Conservation (phyloP, 2,329 filamentous ascomycete species). For the Botrytis sinoallii region DNA sequence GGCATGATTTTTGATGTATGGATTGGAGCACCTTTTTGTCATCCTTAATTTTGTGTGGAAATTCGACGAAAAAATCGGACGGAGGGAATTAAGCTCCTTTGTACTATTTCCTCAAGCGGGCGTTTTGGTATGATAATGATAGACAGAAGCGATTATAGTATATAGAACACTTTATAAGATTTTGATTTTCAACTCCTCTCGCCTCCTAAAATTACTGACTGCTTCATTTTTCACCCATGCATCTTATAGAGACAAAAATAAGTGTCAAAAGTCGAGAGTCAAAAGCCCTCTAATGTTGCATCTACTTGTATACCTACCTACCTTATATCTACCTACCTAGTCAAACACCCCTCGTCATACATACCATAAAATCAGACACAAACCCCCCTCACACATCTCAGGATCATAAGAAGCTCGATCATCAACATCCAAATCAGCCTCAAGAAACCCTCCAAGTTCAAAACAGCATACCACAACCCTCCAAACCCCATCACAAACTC, state of each 20-base stretch:
- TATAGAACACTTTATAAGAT: neutral
- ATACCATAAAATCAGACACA: neutral
- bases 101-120: neutral
- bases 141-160: neutral
- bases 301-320: neutral
- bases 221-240: neutral
- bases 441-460: neutral
- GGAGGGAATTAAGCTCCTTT: neutral
- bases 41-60: neutral
- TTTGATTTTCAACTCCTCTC: constrained; percentile 2
- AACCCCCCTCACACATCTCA: neutral
- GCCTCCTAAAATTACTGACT: neutral
- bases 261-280: neutral
- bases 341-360: neutral
- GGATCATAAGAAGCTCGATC: neutral
- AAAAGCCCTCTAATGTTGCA: neutral
- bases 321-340: neutral
- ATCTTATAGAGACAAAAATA: neutral
- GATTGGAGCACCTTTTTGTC: neutral
- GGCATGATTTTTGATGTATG: neutral
- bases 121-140: constrained; percentile 1
- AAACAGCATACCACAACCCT: neutral
- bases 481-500: neutral
- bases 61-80: no score
- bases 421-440: neutral